Evolutionary conservation across 768 basidiomycete species (phyloP).

Genomic region (Tulasnella sp.): DNA sequence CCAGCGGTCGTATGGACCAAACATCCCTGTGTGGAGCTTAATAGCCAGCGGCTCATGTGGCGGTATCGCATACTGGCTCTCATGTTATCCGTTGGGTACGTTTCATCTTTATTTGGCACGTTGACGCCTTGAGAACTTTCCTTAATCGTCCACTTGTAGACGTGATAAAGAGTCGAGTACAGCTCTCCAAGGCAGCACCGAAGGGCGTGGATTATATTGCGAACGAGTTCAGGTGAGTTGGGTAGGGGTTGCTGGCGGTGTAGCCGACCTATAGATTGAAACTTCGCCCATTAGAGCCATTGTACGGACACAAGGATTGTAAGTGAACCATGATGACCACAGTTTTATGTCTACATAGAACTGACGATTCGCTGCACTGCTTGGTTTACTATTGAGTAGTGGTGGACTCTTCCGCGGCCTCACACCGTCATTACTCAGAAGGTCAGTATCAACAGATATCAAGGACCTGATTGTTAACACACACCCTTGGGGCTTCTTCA

Average conservation of each 20-base stretch:
- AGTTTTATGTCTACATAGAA: neutral
- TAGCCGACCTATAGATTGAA: too few relatives aligned
- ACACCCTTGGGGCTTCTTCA: slow-evolving; percentile 24
- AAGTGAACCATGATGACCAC: too few relatives aligned
- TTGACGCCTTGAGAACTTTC: neutral
- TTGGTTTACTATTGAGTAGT: slow-evolving; percentile 30
- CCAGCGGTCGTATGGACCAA: slow-evolving; percentile 45
- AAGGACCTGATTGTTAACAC: neutral
- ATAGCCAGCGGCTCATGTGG: slow-evolving; percentile 75
- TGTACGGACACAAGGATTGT: slow-evolving; percentile 46
- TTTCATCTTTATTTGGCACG: neutral
- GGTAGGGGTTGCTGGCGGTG: neutral
- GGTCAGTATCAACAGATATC: neutral
- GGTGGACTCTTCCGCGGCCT: slow-evolving; percentile 62
- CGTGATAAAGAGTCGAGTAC: slow-evolving; percentile 84
- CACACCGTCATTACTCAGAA: slow-evolving; percentile 39
- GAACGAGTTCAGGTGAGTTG: slow-evolving; percentile 51
- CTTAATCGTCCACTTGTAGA: slow-evolving; percentile 36
- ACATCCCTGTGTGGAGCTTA: slow-evolving; percentile 76
- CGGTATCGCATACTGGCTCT: slow-evolving; percentile 88
- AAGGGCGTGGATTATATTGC: slow-evolving; percentile 65
- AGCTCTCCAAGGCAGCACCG: slow-evolving; percentile 57
- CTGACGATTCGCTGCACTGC: too few relatives aligned
- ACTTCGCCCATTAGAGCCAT: slow-evolving; percentile 1
- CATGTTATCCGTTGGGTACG: slow-evolving; percentile 78